Evolutionary conservation across 2,329 filamentous ascomycete species (phyloP).

Genomic region (Claviceps sorghi): DNA sequence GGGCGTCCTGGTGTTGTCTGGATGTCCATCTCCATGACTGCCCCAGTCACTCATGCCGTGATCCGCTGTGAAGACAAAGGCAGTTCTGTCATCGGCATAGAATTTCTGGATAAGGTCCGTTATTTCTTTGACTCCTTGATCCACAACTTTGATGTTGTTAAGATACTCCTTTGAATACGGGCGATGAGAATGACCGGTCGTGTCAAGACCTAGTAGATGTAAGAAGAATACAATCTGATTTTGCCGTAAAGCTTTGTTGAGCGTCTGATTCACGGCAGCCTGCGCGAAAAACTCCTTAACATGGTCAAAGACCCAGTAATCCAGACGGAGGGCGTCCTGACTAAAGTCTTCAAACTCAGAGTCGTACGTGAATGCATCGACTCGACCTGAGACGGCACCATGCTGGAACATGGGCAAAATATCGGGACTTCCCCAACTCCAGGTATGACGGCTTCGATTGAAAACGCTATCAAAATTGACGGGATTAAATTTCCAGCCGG

Average conservation of each 20-base stretch:
- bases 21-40: slow-evolving; percentile 96
- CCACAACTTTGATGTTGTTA: slow-evolving; percentile 86
- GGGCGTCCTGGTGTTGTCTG: slow-evolving; percentile 90
- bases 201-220: slow-evolving; percentile 84
- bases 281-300: slow-evolving; percentile 76
- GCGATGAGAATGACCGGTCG: slow-evolving; percentile 68
- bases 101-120: slow-evolving; percentile 70
- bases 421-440: slow-evolving; percentile 98
- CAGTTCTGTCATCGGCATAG: slow-evolving; percentile 71
- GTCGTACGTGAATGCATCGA: slow-evolving; percentile 75
- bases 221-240: slow-evolving; percentile 92
- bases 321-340: slow-evolving; percentile 62
- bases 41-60: slow-evolving; percentile 99
- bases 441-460: slow-evolving; percentile 90
- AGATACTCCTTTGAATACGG: slow-evolving; percentile 95
- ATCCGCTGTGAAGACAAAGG: slow-evolving; percentile 93
- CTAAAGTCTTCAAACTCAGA: slow-evolving; percentile 85
- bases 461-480: slow-evolving; percentile 99
- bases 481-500: slow-evolving; percentile 96
- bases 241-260: slow-evolving; percentile 57
- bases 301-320: slow-evolving; percentile 90
- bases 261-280: slow-evolving; percentile 61
- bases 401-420: slow-evolving; percentile 95
- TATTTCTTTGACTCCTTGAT: slow-evolving; percentile 76
- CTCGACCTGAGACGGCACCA: slow-evolving; percentile 73